Evolutionary conservation across 768 basidiomycete genomes (phyloP).

Genomic region (Tulasnella sp.): DNA sequence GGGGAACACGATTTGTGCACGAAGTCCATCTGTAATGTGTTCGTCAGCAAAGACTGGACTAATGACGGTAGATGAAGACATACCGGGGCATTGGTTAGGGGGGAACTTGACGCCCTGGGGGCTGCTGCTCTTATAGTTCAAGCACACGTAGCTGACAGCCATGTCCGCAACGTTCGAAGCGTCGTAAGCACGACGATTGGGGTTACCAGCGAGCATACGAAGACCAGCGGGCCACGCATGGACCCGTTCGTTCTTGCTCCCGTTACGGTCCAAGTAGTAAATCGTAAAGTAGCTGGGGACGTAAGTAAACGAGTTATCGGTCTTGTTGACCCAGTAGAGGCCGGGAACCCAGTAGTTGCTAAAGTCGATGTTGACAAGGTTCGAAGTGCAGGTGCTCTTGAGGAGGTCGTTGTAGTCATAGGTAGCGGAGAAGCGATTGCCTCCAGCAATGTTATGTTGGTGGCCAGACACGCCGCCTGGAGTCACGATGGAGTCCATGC

Average conservation of each 20-base stretch:
- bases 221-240: constrained; percentile 29
- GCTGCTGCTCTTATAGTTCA: constrained; percentile 20
- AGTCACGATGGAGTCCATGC: constrained; percentile 21
- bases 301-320: constrained; percentile 23
- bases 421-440: constrained; percentile 25
- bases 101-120: neutral
- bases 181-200: constrained; percentile 26
- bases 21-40: constrained; percentile 1
- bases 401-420: constrained; percentile 25
- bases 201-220: constrained; percentile 29
- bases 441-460: constrained; percentile 29
- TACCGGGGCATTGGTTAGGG: neutral
- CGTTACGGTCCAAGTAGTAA: constrained; percentile 28
- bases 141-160: constrained; percentile 29
- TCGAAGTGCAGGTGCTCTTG: constrained; percentile 27
- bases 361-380: constrained; percentile 27
- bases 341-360: constrained; percentile 27
- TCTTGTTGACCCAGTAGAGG: constrained; percentile 28
- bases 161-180: constrained; percentile 21
- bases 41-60: neutral
- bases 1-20: constrained; percentile 14
- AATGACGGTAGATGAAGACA: neutral
- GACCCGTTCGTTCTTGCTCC: constrained; percentile 25
- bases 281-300: constrained; percentile 22
- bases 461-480: constrained; percentile 20